phyloP scores from a whole-genome alignment of 768 basidiomycete genomes.

The Amanita thiersii region DNA sequence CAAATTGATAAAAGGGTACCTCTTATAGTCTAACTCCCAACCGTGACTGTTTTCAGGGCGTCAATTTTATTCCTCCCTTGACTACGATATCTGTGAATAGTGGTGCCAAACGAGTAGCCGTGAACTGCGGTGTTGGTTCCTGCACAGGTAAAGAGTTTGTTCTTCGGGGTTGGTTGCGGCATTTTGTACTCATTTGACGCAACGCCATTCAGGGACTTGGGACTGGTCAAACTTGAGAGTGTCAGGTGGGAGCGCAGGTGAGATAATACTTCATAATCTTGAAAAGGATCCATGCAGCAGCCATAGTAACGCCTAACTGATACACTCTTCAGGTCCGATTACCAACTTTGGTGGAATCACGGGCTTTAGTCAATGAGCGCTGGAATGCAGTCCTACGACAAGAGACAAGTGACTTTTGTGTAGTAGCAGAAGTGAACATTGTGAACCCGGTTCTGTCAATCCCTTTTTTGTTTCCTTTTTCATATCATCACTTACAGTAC shows the following conservation, averaged over 20 bases:
- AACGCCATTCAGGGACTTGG: slow-evolving; percentile 31
- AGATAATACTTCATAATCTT: background rate
- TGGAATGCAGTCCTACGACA: no score
- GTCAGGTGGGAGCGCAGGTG: slow-evolving; percentile 34
- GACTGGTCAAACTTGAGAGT: slow-evolving; percentile 38
- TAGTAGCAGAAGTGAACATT: no score
- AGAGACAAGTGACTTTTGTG: no score
- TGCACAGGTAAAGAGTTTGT: slow-evolving; percentile 33
- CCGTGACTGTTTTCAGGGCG: slow-evolving; percentile 22
- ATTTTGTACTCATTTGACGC: background rate
- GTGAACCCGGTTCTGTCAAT: no score
- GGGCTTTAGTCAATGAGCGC: slow-evolving; percentile 22
- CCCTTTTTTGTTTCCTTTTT: no score
- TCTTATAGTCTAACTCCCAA: background rate
- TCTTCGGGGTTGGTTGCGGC: background rate
- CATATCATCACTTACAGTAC: no score
- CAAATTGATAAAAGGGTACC: background rate
- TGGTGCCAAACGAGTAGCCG: slow-evolving; percentile 36
- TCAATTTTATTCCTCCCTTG: slow-evolving; percentile 36
- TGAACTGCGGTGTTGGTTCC: slow-evolving; percentile 46
- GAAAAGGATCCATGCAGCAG: background rate
- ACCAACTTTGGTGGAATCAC: slow-evolving; percentile 24
- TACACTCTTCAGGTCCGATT: slow-evolving; percentile 22
- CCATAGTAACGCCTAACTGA: background rate
- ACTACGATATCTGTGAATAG: slow-evolving; percentile 35